Evolutionary conservation across 495 filamentous ascomycete species (phyloP).

Genomic region (Penicillium alfredii): DNA sequence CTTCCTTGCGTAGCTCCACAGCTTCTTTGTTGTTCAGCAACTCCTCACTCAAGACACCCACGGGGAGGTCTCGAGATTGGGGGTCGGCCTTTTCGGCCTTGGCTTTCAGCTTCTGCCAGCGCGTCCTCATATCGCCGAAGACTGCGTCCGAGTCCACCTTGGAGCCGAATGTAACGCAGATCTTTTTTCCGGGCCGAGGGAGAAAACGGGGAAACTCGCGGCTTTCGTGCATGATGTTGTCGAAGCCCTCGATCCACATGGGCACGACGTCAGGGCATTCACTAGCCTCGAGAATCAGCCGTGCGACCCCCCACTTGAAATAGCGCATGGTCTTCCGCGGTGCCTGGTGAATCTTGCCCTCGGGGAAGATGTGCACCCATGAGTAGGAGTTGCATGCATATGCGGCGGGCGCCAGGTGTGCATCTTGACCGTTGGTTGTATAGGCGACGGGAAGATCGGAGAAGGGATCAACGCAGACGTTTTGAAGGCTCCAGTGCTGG

Average conservation of each 20-base stretch:
- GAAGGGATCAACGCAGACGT: conserved; percentile 45
- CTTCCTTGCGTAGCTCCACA: conserved; percentile 71
- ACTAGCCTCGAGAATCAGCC: conserved; percentile 81
- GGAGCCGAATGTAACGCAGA: conserved; percentile 65
- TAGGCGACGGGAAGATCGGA: conserved; percentile 42
- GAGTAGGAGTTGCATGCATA: conserved; percentile 57
- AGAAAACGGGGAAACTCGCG: conserved; percentile 74
- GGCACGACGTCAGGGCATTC: conserved; percentile 81
- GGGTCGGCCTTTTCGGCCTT: conserved; percentile 32
- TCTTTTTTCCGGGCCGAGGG: conserved; percentile 63
- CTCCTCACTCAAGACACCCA: conserved; percentile 63
- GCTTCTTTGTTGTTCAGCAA: conserved; percentile 69
- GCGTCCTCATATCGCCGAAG: conserved; percentile 58
- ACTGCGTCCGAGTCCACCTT: conserved; percentile 45
- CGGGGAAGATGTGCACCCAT: conserved; percentile 95
- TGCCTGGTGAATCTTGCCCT: conserved; percentile 89
- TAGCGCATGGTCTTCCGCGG: conserved; percentile 76
- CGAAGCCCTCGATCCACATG: conserved; percentile 86
- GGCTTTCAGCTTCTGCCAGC: conserved; percentile 60
- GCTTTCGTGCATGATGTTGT: conserved; percentile 77
- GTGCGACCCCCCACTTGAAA: conserved; percentile 93
- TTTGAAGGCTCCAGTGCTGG: conserved; percentile 34
- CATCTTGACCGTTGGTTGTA: conserved; percentile 52
- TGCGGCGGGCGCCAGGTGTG: conserved; percentile 48
- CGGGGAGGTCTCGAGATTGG: conserved; percentile 30